A percentile compares a stretch with the other conserved stretches of the same genome.
Conservation (phyloP, 2,329 filamentous ascomycete species). For the Myriosclerotinia curreyana region DNA sequence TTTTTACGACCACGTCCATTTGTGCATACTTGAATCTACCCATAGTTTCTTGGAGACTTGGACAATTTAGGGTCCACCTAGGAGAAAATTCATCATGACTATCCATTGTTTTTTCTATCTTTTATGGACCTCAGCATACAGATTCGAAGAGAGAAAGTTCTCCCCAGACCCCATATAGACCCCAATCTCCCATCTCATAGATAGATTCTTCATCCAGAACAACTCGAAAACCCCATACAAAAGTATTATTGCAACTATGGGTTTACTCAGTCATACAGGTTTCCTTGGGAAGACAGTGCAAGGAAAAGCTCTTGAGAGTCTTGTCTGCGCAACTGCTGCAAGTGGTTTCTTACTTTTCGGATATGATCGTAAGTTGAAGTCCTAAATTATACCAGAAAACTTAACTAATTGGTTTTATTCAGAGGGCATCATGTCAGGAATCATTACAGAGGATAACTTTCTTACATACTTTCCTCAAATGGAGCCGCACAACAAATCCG, state of each 20-base stretch:
- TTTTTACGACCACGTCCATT: background rate
- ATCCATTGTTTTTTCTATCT: constrained; percentile 8
- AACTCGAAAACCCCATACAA: background rate
- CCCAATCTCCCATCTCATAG: constrained; percentile 13
- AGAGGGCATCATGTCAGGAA: constrained; percentile 23
- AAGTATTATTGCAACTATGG: constrained; percentile 15
- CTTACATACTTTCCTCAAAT: constrained; percentile 27
- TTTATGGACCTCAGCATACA: constrained; percentile 14
- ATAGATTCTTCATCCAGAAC: background rate
- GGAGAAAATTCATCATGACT: constrained; percentile 16
- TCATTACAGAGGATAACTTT: constrained; percentile 54
- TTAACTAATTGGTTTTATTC: background rate
- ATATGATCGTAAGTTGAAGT: constrained; percentile 22
- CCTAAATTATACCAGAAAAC: background rate
- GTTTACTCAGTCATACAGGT: constrained; percentile 21
- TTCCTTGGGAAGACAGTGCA: constrained; percentile 18
- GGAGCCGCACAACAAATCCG: constrained; percentile 31
- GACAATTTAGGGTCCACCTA: background rate
- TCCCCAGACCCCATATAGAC: constrained; percentile 21
- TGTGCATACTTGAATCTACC: background rate
- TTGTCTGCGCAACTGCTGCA: constrained; percentile 22
- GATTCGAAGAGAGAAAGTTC: background rate
- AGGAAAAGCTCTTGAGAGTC: constrained; percentile 20
- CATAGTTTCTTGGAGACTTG: constrained; percentile 7
- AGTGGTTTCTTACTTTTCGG: constrained; percentile 23